Conservation (phyloP, 148 eudicot genomes). For the Amaranthus hypochondriacus region DNA sequence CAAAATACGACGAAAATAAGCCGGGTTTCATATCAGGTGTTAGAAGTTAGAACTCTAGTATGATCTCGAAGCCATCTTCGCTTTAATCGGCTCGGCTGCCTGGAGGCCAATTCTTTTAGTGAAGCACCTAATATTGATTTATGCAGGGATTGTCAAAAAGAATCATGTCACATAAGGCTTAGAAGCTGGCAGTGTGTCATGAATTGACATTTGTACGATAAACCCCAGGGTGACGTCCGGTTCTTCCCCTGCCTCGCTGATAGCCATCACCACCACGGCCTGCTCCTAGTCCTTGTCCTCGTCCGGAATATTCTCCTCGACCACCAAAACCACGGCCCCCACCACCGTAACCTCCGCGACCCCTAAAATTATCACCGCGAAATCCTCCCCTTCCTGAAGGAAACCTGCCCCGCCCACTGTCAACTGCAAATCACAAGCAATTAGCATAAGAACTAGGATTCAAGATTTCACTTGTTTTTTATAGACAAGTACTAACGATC, state of each 20-base stretch:
- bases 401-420: slow-evolving; percentile 16
- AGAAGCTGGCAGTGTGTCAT: background rate
- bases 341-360: slow-evolving; percentile 39
- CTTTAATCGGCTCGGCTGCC: background rate
- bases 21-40: no score
- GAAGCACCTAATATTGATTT: background rate
- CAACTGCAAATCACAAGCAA: slow-evolving; percentile 2
- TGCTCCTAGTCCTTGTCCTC: slow-evolving; percentile 32
- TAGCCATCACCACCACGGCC: slow-evolving; percentile 43
- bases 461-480: background rate
- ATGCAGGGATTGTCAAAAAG: slow-evolving; percentile 8
- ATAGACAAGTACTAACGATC: no score
- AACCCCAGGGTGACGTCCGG: slow-evolving; percentile 36
- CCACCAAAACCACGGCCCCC: slow-evolving; percentile 39
- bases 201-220: slow-evolving; percentile 6
- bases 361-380: slow-evolving; percentile 46
- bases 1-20: no score
- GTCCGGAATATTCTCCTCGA: slow-evolving; percentile 41
- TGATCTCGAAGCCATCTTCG: slow-evolving; percentile 25
- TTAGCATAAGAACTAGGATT: background rate
- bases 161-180: background rate
- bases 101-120: background rate
- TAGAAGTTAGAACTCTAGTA: slow-evolving; percentile 32
- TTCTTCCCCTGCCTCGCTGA: slow-evolving; percentile 55
- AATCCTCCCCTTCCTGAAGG: slow-evolving; percentile 33